phyloP scores from a whole-genome alignment of 2,329 filamentous ascomycete genomes.

The Diaporthe longicolla region DNA sequence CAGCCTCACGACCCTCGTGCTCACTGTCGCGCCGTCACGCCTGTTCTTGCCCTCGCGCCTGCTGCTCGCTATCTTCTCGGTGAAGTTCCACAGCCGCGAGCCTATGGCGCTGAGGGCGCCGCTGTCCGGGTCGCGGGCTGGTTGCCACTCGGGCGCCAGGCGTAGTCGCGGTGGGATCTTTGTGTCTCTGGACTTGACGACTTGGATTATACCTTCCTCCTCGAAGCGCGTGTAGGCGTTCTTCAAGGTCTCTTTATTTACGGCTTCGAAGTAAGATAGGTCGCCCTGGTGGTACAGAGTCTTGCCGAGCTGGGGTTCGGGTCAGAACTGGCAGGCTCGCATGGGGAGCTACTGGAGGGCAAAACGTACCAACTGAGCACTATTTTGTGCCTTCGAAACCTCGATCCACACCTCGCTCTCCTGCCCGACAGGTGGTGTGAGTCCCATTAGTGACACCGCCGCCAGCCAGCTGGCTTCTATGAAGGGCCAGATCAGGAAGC shows the following conservation, averaged over 20 bases:
- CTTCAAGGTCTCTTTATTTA: slow-evolving; percentile 97
- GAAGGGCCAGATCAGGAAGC: slow-evolving; percentile 98
- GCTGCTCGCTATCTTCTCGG: slow-evolving; percentile 85
- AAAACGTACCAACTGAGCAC: slow-evolving; percentile 79
- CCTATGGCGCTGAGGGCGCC: slow-evolving; percentile 78
- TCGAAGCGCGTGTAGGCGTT: slow-evolving; percentile 92
- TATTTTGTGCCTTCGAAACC: slow-evolving; percentile 82
- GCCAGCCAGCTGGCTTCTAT: slow-evolving; percentile 96
- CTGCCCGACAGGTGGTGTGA: slow-evolving; percentile 77
- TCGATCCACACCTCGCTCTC: slow-evolving; percentile 84
- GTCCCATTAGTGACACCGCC: slow-evolving; percentile 87
- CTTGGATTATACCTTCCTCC: slow-evolving; percentile 88
- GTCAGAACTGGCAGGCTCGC: background rate
- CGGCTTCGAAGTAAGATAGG: slow-evolving; percentile 95
- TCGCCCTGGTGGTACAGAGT: slow-evolving; percentile 98
- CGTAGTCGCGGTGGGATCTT: slow-evolving; percentile 75
- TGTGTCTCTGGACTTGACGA: slow-evolving; percentile 77
- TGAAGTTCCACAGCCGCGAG: slow-evolving; percentile 86
- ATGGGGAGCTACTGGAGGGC: slow-evolving; percentile 8
- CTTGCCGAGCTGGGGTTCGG: slow-evolving; percentile 80
- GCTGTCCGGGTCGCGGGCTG: slow-evolving; percentile 72
- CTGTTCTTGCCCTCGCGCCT: slow-evolving; percentile 95
- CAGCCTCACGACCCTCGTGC: slow-evolving; percentile 82
- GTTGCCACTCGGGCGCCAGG: slow-evolving; percentile 82
- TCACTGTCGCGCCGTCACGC: slow-evolving; percentile 91